Conservation (phyloP, 2,329 filamentous ascomycete species). For the Alternaria hordeiaustralica region DNA sequence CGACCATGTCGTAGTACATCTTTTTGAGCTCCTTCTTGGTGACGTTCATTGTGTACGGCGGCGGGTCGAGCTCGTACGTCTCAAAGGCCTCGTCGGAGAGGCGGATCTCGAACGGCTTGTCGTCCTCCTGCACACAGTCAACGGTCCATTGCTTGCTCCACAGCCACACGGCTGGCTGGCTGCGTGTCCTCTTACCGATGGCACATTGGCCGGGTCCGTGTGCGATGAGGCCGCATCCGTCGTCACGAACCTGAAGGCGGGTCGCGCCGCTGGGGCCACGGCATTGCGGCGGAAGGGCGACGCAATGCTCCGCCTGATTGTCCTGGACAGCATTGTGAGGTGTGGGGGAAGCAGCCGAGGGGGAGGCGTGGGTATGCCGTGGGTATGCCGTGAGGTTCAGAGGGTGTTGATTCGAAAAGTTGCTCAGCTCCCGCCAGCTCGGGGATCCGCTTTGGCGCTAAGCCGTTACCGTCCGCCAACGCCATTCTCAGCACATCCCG, state of each 20-base stretch:
- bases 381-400: constrained; percentile 17
- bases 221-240: constrained; percentile 94
- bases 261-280: constrained; percentile 42
- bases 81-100: constrained; percentile 99
- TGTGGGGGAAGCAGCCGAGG: constrained; percentile 23
- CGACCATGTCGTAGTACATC: constrained; percentile 99
- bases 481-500: constrained; percentile 14
- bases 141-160: constrained; percentile 9
- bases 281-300: constrained; percentile 49
- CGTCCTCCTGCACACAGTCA: constrained; percentile 73
- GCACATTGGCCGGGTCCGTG: constrained; percentile 77
- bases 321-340: constrained; percentile 49
- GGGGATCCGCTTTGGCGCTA: constrained; percentile 24
- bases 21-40: constrained; percentile 98
- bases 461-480: constrained; percentile 16
- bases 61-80: constrained; percentile 98
- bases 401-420: constrained; percentile 30
- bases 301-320: constrained; percentile 49
- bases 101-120: constrained; percentile 88
- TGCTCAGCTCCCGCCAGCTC: constrained; percentile 25
- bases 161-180: constrained; percentile 2
- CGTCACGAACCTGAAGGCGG: constrained; percentile 74
- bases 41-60: constrained; percentile 86
- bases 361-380: constrained; percentile 18
- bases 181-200: constrained; percentile 60